Conservation (phyloP, 176 grass and related monocot species). For the Oryza nivara region DNA sequence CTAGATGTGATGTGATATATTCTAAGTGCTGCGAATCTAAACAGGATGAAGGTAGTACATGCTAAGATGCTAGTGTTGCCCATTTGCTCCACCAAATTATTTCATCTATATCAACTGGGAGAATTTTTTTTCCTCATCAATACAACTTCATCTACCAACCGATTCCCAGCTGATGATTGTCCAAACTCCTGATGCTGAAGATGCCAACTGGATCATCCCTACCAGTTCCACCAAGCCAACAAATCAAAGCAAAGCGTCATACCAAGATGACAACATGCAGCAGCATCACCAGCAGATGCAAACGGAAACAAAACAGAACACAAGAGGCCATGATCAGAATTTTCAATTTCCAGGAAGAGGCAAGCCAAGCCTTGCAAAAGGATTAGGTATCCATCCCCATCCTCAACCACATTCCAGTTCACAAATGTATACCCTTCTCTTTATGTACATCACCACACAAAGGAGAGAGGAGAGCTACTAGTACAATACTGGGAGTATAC, state of each 20-base stretch:
- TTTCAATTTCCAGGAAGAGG: conserved; percentile 1
- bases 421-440: conserved; percentile 60
- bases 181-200: background rate
- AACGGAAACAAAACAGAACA: background rate
- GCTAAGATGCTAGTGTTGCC: background rate
- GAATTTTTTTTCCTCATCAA: background rate
- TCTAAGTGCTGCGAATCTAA: no score
- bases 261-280: background rate
- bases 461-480: conserved; percentile 25
- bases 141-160: background rate
- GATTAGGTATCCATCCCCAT: conserved; percentile 49
- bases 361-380: conserved; percentile 28
- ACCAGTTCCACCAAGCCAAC: background rate
- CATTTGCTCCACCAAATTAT: background rate
- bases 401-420: conserved; percentile 30
- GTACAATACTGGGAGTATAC: conserved; percentile 59
- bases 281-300: background rate
- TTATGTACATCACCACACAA: conserved; percentile 61
- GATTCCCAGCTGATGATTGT: background rate
- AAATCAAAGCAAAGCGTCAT: background rate
- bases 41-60: background rate
- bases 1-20: no score
- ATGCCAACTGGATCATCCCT: background rate
- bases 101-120: background rate
- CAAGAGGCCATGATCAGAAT: background rate